Evolutionary conservation across 257 asterid species (phyloP), one percentile per base, ranked within the genome.

Genomic region (Hygrophila difformis): DNA sequence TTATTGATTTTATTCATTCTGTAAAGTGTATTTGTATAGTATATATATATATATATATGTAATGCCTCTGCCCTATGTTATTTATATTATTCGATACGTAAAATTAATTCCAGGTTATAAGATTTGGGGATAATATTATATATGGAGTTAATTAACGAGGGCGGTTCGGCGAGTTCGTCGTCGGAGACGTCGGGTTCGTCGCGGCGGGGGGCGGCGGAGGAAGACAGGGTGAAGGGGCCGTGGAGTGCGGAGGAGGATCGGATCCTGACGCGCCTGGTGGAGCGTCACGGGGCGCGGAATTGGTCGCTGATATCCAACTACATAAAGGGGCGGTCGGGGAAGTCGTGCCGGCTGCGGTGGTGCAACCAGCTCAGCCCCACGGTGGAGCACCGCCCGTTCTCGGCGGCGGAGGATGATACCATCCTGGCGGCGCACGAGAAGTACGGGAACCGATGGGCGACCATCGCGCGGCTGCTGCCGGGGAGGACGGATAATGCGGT

Each of bases 401-500:
- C 93, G 12, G 42, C 77, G 15, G 74, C 61, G 9, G 93, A 81
- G 64, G 96, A 85, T 34, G 81, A 78, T 2, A 39, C 70, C 42
- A 81, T 85, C 56, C 6, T 78, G 46, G 83, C 79, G 12, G 94
- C 96, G 39, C 92, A 78, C 64, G 64, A 60, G 0, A 59, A 44
- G 51, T 71, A 81, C 52, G 95, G 91, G 0, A 85, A 85, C 55
- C 51, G 93, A 4, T 85, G 95, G 95, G 95, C 95, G 15, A 81
- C 91, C 59, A 85, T 85, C 43, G 95, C 95, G 9, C 64, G 93
- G 38, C 59, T 85, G 40, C 82, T 85, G 2, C 91, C 80, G 10
- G 95, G 95, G n/a, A 76, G 95, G 23, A 85, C 95, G 0, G 95
- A 85, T 39, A 85, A 85, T 59, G 93, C 95, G 8, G 82, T n/a